A percentile compares a stretch with the other conserved stretches of the same genome.
Conservation (phyloP, 768 basidiomycete species). For the Lanmaoa pseudosensibilis region DNA sequence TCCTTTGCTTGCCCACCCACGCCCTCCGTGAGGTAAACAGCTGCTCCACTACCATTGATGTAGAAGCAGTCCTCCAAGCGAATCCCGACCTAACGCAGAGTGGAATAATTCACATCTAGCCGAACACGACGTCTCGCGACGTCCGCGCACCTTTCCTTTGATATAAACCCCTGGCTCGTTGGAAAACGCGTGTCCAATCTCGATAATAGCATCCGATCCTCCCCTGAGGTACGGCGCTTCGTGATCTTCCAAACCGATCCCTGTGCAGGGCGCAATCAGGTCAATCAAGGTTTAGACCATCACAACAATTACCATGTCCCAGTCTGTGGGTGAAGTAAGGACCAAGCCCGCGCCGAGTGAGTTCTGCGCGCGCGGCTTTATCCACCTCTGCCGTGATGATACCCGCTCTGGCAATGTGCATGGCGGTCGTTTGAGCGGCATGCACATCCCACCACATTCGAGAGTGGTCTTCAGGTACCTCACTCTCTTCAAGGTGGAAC, state of each 20-base stretch:
- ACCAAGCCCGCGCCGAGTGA: constrained; percentile 46
- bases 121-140: neutral
- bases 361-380: constrained; percentile 53
- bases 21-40: constrained; percentile 60
- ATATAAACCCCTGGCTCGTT: constrained; percentile 81
- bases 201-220: constrained; percentile 57
- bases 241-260: constrained; percentile 83
- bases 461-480: constrained; percentile 52
- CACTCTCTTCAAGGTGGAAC: constrained; percentile 58
- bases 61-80: constrained; percentile 85
- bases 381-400: constrained; percentile 58
- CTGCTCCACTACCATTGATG: constrained; percentile 52
- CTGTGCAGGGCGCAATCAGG: constrained; percentile 36
- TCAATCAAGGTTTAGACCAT: constrained; percentile 16
- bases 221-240: constrained; percentile 80
- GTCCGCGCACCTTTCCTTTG: constrained; percentile 54
- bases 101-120: constrained; percentile 9
- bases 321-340: constrained; percentile 78
- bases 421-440: constrained; percentile 59
- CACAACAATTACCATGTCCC: constrained; percentile 59
- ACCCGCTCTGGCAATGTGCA: constrained; percentile 47
- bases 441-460: constrained; percentile 67
- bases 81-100: constrained; percentile 59
- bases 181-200: constrained; percentile 72
- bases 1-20: constrained; percentile 58